Base-by-base conservation (phyloP, 331 rosid species). In the Malus hybrid region DNA sequence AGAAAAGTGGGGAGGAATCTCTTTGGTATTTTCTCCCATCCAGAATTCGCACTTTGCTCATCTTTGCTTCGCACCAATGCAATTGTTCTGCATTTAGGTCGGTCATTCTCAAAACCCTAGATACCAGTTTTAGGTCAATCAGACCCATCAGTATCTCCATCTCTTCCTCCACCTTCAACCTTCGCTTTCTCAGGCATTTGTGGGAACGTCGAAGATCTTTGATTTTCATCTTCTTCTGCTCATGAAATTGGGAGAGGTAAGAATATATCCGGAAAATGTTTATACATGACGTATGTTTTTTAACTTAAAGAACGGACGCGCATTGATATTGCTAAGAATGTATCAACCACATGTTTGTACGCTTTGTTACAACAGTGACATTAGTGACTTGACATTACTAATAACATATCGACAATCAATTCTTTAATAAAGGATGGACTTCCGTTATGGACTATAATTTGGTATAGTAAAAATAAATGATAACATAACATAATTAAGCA, bases 31-130 rank as follows among this genome's bases (percentile, higher is more conserved):
- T 52, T 16, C 88, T 92, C 28, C 97, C 89, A 48, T 92, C 97
- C 74, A 81, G 63, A 64, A 92, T 76, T 71, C 76, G 82, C 71
- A 95, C 97, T 85, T 90, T 95, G 89, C 97, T 92, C 93, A 90
- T 90, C 82, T 95, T 95, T 33, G 85, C 99, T 80, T 95, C 97
- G 76, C 99, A 95, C 99, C 99, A 95, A 27, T 92, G 96, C 82
- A 90, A 61, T 63, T 95, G 93, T 59, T 90, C 84, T 80, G 88
- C 99, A 52, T 82, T 88, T 55, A 92, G 70, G 27, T 84, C 88
- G 10, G 64, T 83, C 90, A 89, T 90, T 77, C 93, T 89, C 76
- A 95, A 79, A 65, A 95, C 97, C 87, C 99, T 92, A 18, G 93
- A 84, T 31, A 90, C 97, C 76, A 95, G 81, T 81, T 92, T 92